phyloP scores from a whole-genome alignment of 176 grass and related monocot genomes.

The Phoenix roebelenii region DNA sequence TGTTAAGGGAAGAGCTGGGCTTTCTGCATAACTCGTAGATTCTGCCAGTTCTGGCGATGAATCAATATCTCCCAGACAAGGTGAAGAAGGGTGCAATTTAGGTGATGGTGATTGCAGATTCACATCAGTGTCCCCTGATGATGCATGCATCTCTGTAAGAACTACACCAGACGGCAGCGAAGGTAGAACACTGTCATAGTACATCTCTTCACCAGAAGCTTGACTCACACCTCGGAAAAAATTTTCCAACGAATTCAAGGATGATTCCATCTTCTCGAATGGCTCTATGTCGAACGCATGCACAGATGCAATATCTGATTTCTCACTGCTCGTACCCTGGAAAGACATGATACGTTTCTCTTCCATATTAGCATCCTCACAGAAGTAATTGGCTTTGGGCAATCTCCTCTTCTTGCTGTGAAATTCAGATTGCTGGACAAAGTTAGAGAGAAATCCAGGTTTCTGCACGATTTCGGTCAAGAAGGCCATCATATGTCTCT shows the following conservation, averaged over 20 bases:
- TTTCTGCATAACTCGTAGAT: conserved; percentile 52
- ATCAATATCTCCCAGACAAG: conserved; percentile 33
- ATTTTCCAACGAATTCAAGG: conserved; percentile 76
- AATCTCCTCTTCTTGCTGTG: conserved; percentile 68
- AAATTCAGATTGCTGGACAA: conserved; percentile 37
- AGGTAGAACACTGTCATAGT: conserved; percentile 42
- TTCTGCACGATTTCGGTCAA: conserved; percentile 48
- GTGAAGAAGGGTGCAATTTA: conserved; percentile 36
- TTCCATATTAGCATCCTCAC: conserved; percentile 33
- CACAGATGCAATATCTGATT: not conserved
- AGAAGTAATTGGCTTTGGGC: conserved; percentile 26
- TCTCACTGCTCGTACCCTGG: conserved; percentile 9
- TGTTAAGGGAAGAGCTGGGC: conserved; percentile 33
- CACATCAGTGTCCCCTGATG: conserved; percentile 49
- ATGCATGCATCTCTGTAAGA: conserved; percentile 46
- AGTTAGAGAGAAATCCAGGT: conserved; percentile 43
- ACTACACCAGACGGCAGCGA: conserved; percentile 42
- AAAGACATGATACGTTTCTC: conserved; percentile 27
- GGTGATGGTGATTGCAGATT: conserved; percentile 24
- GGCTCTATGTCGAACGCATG: conserved; percentile 43
- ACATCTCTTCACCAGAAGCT: conserved; percentile 44
- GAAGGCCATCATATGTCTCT: conserved; percentile 42
- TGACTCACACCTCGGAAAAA: conserved; percentile 59
- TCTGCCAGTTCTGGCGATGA: conserved; percentile 47
- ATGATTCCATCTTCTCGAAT: conserved; percentile 84